Base-by-base conservation (phyloP, 1,284 basidiomycete species). In the Microbotryum saponariae region DNA sequence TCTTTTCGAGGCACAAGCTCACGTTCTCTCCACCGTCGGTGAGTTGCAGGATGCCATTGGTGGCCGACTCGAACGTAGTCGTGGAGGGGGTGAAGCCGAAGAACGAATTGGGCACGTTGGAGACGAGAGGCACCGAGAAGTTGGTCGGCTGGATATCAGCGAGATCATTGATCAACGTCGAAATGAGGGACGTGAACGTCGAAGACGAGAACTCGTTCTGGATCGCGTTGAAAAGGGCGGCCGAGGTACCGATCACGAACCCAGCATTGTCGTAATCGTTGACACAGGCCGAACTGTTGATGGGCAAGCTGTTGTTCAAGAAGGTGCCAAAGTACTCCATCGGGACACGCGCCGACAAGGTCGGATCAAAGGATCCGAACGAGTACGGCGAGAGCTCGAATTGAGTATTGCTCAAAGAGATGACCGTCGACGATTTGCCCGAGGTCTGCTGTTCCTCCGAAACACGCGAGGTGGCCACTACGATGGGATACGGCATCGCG, bases 311-410 rank as follows among this genome's bases (percentile, higher is more conserved):
- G 60, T 83, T 79, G 18, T 73, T 71, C 16, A 86, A 73, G 64
- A 79, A 78, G 0, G 85, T 86, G 14, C 85, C 85, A 8, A 78
- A 78, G 69, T 81, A 85, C 0, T 80, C 76, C 44, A 83, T 73
- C 64, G 84, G 64, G 70, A 82, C 78, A 72, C 82, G 84, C 0
- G 83, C 81, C 45, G 82, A 82, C 6, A 87, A 74, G 58, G 74
- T 77, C 7, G 85, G 83, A 70, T 87, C 85, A 76, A 80, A 87
- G 3, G 84, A 86, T 6, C 83, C 86, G 62, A 85, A 79, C 64
- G 86, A 84, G 66, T 82, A 73, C 0, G 84, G 85, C 0, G 82
- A 80, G 23, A 86, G 81, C 82, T 64, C 61, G 27, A 66, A 68
- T 20, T 57, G 65, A 16, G 67, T 70, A 56, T 68, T 69, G 21